Percentiles rank a stretch among this genome's conserved stretches.
Evolutionary conservation across 1,139 yeast species (phyloP).

Genomic region (Geotrichum bryndzae): DNA sequence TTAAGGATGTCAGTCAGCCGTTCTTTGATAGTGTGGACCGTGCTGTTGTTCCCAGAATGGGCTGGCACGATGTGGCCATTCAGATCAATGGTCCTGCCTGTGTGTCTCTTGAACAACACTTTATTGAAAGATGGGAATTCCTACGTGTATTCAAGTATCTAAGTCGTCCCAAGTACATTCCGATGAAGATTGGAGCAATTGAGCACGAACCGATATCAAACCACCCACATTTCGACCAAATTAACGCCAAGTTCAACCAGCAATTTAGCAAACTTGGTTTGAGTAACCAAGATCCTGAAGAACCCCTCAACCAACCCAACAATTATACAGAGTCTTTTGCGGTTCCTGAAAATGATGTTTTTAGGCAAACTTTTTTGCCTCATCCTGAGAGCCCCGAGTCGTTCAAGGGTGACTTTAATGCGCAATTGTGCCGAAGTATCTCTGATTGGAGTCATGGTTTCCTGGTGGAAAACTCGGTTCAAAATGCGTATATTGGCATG

Average conservation of each 20-base stretch:
- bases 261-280: constrained; percentile 3
- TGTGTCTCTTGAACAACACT: constrained; percentile 19
- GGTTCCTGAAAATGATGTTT: constrained; percentile 11
- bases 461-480: constrained; percentile 17
- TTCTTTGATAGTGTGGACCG: constrained; percentile 16
- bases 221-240: not conserved
- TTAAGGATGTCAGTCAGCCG: constrained; percentile 14
- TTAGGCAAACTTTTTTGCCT: constrained; percentile 10
- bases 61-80: constrained; percentile 21
- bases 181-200: constrained; percentile 14
- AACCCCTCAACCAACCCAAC: constrained; percentile 1
- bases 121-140: constrained; percentile 21
- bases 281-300: not conserved
- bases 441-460: constrained; percentile 21
- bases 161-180: constrained; percentile 17
- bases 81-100: constrained; percentile 20
- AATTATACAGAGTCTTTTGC: constrained; percentile 8
- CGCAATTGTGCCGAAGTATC: constrained; percentile 18
- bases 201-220: constrained; percentile 5
- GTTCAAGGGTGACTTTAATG: constrained; percentile 12
- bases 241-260: constrained; percentile 1
- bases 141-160: constrained; percentile 18
- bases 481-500: constrained; percentile 19
- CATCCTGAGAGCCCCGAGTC: constrained; percentile 16
- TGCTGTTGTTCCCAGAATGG: constrained; percentile 18